Conservation (phyloP, 2,329 filamentous ascomycete species). For the Trichoderma sp. region DNA sequence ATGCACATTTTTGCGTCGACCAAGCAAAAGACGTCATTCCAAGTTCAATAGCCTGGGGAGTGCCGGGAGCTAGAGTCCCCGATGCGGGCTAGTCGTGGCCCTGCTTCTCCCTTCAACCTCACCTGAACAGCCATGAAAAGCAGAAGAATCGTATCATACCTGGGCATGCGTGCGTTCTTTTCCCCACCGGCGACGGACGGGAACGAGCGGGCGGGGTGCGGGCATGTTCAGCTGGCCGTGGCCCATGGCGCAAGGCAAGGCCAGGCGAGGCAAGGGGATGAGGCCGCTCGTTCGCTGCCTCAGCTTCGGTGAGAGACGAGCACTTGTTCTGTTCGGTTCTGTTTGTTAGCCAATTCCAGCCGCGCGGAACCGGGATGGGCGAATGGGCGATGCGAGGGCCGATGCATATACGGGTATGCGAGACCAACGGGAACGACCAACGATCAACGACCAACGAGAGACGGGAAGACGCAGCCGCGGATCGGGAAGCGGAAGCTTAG, state of each 20-base stretch:
- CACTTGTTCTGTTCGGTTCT: not conserved
- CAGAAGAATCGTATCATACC: not conserved
- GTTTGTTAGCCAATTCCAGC: not conserved
- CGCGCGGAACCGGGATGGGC: not conserved
- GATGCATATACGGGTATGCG: not conserved
- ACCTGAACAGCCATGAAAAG: not conserved
- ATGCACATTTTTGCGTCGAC: not conserved
- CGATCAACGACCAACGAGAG: not conserved
- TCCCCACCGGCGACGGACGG: not conserved
- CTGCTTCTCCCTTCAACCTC: not conserved
- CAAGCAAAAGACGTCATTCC: not conserved
- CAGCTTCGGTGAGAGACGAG: constrained; percentile 11
- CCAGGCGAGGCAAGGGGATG: not conserved
- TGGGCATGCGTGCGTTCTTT: not conserved
- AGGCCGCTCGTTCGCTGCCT: not conserved
- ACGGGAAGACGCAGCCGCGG: not conserved
- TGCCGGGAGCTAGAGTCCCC: not conserved
- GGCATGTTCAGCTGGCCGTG: constrained; percentile 4
- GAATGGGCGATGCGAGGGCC: not conserved
- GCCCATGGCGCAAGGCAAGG: not conserved
- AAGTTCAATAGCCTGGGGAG: not conserved
- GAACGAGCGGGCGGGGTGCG: not conserved
- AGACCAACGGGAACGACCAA: not conserved
- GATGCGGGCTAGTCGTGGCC: not conserved
- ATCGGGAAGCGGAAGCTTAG: not conserved